Evolutionary conservation across 805 yeast species (phyloP), one percentile per base, ranked within the genome.

Genomic region (Candida coquimbonensis): DNA sequence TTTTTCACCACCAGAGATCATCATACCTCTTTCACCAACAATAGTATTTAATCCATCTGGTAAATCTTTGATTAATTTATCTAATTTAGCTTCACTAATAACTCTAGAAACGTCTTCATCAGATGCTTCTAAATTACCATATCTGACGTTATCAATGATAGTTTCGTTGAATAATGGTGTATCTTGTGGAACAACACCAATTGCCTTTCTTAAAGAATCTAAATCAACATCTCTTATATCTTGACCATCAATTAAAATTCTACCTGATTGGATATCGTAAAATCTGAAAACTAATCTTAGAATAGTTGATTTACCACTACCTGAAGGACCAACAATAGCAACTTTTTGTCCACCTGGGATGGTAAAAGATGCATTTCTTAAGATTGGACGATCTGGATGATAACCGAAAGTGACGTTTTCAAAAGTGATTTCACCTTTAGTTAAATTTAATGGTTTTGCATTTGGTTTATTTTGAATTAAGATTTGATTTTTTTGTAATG

Each of bases 1-100:
- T 62, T 93, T 90, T 63, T 93, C 99, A 49, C 99, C 99, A n/a
- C 99, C 99, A 25, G 96, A 88, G 40, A 93, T 90, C 99, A 93
- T 93, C 75, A 93, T 75, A n/a, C 99, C 99, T 60, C 95, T 72
- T 64, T 93, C 99, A 41, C 99, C 99, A 16, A 93, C 99, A 47
- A 87, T 72, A 0, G 98, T 93, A 27, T 83, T 70, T 36, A 77
- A 69, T 1, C 97, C 96, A 13, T 86, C 85, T 0, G 99, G 98
- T 40, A 93, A 65, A 38, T 81, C 86, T 7, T 63, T 54, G 14
- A 91, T 73, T 40, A 91, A 67, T 24, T 66, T 62, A 49, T 77
- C 77, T 50, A 91, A 70, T 55, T 85, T 81, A 5, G 96, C 96
- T 55, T 78, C 77, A 36, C 70, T 63, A 14, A 91, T 81, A 7